A percentile compares a stretch with the other conserved stretches of the same genome.
phyloP scores from a whole-genome alignment of 495 filamentous ascomycete genomes.

The Parmelia sp. region DNA sequence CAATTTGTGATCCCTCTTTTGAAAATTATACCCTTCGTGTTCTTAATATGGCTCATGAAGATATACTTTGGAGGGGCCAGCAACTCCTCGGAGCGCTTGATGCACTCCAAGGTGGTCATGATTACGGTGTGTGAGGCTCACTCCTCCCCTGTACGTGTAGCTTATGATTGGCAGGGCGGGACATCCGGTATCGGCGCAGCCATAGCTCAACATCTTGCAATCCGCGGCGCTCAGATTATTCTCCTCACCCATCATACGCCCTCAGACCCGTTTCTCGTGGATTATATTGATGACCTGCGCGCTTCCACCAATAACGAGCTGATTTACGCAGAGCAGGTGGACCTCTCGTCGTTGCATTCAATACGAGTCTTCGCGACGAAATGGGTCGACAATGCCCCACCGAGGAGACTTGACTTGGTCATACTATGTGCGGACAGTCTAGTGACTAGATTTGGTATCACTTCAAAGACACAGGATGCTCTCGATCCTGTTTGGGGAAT shows the following conservation, averaged over 20 bases:
- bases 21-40: conserved; percentile 52
- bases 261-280: conserved; percentile 79
- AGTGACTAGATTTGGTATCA: conserved; percentile 54
- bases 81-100: conserved; percentile 72
- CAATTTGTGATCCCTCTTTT: conserved; percentile 57
- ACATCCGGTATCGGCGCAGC: conserved; percentile 88
- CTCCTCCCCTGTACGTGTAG: not conserved
- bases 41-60: conserved; percentile 62
- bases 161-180: conserved; percentile 56
- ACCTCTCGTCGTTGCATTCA: conserved; percentile 77
- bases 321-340: conserved; percentile 91
- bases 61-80: conserved; percentile 67
- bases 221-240: conserved; percentile 81
- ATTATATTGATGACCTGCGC: conserved; percentile 87
- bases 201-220: conserved; percentile 65
- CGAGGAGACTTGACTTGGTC: conserved; percentile 86
- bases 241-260: conserved; percentile 78
- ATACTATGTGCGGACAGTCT: conserved; percentile 75
- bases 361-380: conserved; percentile 94
- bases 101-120: conserved; percentile 90
- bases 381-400: conserved; percentile 94
- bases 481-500: conserved; percentile 86
- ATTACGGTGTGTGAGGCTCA: conserved; percentile 56
- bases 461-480: conserved; percentile 61
- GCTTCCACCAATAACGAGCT: conserved; percentile 72